A percentile compares a stretch with the other conserved stretches of the same genome.
Conservation (phyloP, 345 rosid species). For the Mangifera indica region DNA sequence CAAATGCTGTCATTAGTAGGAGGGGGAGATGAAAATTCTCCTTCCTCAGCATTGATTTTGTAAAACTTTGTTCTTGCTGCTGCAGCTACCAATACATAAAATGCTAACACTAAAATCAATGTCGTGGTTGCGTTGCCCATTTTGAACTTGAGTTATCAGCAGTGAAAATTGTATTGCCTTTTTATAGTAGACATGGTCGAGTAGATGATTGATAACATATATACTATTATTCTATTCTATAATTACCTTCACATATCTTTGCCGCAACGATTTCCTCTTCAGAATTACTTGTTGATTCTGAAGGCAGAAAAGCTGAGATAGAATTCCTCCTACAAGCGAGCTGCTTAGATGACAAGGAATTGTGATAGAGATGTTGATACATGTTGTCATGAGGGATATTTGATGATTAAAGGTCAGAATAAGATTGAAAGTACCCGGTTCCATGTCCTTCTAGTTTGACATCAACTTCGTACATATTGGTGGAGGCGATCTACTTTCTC, state of each 20-base stretch:
- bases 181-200: slow-evolving; percentile 2
- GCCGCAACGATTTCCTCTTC: slow-evolving; percentile 6
- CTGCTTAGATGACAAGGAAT: neutral
- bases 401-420: neutral
- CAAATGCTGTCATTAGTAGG: slow-evolving; percentile 25
- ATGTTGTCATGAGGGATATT: neutral
- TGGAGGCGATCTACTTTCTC: no score
- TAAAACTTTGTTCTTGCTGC: slow-evolving; percentile 21
- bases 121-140: slow-evolving; percentile 7
- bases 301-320: neutral
- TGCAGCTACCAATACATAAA: slow-evolving; percentile 10
- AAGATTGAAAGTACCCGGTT: no score
- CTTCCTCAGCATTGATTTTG: neutral
- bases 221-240: no score
- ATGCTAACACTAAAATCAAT: slow-evolving; percentile 1
- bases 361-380: neutral
- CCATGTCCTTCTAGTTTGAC: no score
- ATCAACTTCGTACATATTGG: no score
- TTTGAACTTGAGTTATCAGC: neutral
- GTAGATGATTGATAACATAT: no score
- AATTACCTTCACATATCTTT: slow-evolving; percentile 9
- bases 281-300: neutral
- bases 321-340: neutral
- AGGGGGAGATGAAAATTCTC: neutral
- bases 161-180: neutral